These are phyloP conservation scores for Suillus tomentosus DNA, from an alignment of 768 basidiomycete genomes.

Conservation along the genomic window DNA sequence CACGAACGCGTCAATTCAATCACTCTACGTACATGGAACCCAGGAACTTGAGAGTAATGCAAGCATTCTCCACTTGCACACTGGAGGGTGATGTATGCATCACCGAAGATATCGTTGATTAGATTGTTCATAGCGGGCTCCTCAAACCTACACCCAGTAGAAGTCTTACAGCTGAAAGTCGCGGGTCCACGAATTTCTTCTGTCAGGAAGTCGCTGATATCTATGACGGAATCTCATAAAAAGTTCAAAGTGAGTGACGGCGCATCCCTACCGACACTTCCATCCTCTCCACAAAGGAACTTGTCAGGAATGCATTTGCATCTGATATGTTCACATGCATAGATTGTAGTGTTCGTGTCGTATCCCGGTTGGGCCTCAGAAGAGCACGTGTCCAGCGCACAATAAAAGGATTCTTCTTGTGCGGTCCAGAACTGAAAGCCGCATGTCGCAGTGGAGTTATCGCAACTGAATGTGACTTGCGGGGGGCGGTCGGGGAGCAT, in stretches of 20 bases:
- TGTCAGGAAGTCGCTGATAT: slow-evolving; percentile 90
- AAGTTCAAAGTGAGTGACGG: neutral
- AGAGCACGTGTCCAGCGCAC: slow-evolving; percentile 73
- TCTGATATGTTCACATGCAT: slow-evolving; percentile 80
- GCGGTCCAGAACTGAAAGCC: slow-evolving; percentile 99
- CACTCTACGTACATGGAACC: slow-evolving; percentile 61
- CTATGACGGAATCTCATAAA: slow-evolving; percentile 39
- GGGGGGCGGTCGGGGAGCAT: slow-evolving; percentile 88
- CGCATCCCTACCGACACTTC: slow-evolving; percentile 77
- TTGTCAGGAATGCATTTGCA: slow-evolving; percentile 93
- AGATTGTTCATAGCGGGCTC: slow-evolving; percentile 97
- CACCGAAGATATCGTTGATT: slow-evolving; percentile 93
- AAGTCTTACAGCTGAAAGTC: slow-evolving; percentile 73
- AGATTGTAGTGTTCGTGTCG: slow-evolving; percentile 71
- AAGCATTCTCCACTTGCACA: slow-evolving; percentile 94
- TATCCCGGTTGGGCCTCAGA: slow-evolving; percentile 51
- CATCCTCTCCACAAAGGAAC: slow-evolving; percentile 95
- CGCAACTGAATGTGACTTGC: slow-evolving; percentile 96
- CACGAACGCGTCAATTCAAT: neutral
- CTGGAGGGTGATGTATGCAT: slow-evolving; percentile 81
- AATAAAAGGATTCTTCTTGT: slow-evolving; percentile 94
- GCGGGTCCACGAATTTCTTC: slow-evolving; percentile 93
- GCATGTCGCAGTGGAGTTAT: slow-evolving; percentile 61
- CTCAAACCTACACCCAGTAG: slow-evolving; percentile 83
- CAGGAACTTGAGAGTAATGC: slow-evolving; percentile 91